Percentiles rank a stretch among this genome's conserved stretches.
These are phyloP conservation scores for Conticribra guillardii DNA, from an alignment of 108 stramenopile genomes.

Conservation along the genomic window DNA sequence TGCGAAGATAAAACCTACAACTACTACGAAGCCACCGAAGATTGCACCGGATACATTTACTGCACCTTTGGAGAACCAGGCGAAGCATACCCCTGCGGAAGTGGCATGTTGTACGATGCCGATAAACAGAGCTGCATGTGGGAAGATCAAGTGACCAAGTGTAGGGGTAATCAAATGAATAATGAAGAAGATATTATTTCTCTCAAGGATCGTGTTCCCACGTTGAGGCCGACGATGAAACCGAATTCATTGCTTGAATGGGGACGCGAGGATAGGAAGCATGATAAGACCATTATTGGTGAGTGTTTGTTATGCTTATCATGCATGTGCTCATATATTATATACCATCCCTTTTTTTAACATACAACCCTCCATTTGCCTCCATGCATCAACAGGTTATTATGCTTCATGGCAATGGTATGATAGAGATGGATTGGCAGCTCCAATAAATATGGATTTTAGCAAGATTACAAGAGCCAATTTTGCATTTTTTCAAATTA, in stretches of 20 bases:
- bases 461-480: conserved; percentile 33
- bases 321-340: no score
- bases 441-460: conserved; percentile 42
- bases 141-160: conserved; percentile 16
- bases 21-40: conserved; percentile 20
- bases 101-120: conserved; percentile 10
- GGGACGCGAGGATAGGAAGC: not conserved
- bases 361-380: no score
- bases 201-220: no score
- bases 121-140: conserved; percentile 20
- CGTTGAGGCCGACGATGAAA: no score
- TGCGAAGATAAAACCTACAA: conserved; percentile 8
- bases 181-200: no score
- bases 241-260: conserved; percentile 16
- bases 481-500: conserved; percentile 46
- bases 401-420: conserved; percentile 48
- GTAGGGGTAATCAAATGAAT: not conserved
- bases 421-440: conserved; percentile 30
- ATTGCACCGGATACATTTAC: conserved; percentile 25
- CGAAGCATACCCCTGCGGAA: conserved; percentile 11
- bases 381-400: no score
- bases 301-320: no score
- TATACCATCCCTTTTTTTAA: no score
- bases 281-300: conserved; percentile 16
- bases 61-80: conserved; percentile 2